Conservation (phyloP, 768 basidiomycete genomes). For the Pleurotus ostreatus region DNA sequence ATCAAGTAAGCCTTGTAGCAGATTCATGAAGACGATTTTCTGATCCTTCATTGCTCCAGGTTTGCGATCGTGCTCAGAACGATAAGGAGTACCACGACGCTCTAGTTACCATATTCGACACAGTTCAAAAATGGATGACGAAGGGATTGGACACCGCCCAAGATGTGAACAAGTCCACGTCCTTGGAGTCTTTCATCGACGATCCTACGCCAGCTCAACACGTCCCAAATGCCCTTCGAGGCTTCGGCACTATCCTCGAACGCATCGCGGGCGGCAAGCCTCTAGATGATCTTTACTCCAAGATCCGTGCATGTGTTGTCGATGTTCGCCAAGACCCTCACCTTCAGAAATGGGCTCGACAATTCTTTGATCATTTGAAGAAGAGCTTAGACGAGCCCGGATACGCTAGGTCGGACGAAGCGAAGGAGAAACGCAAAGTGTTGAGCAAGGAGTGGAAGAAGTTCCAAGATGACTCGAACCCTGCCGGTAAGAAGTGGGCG, state of each 20-base stretch:
- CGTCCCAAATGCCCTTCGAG: slow-evolving; percentile 45
- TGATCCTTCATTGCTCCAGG: slow-evolving; percentile 27
- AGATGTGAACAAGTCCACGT: slow-evolving; percentile 35
- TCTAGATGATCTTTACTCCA: slow-evolving; percentile 43
- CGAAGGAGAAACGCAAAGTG: slow-evolving; percentile 33
- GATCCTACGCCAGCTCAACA: slow-evolving; percentile 66
- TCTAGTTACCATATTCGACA: slow-evolving; percentile 52
- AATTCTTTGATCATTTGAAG: slow-evolving; percentile 43
- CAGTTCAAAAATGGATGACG: slow-evolving; percentile 55
- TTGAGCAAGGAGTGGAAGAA: slow-evolving; percentile 48
- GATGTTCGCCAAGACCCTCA: slow-evolving; percentile 51
- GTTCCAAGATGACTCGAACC: slow-evolving; percentile 40
- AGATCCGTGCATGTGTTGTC: slow-evolving; percentile 37
- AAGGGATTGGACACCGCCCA: slow-evolving; percentile 46
- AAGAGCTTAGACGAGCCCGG: slow-evolving; percentile 45
- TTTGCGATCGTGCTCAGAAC: slow-evolving; percentile 60
- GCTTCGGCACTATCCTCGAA: slow-evolving; percentile 43
- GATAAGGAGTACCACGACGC: slow-evolving; percentile 57
- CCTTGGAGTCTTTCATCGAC: slow-evolving; percentile 51
- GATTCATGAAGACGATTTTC: no score
- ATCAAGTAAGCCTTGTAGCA: slow-evolving; percentile 32
- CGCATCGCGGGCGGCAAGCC: slow-evolving; percentile 47
- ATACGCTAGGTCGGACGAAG: slow-evolving; percentile 50
- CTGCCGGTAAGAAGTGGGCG: slow-evolving; percentile 47
- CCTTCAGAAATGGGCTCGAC: slow-evolving; percentile 51